Evolutionary conservation across 2,329 filamentous ascomycete genomes (phyloP).

Genomic region (Beauveria scarabaeidicola): DNA sequence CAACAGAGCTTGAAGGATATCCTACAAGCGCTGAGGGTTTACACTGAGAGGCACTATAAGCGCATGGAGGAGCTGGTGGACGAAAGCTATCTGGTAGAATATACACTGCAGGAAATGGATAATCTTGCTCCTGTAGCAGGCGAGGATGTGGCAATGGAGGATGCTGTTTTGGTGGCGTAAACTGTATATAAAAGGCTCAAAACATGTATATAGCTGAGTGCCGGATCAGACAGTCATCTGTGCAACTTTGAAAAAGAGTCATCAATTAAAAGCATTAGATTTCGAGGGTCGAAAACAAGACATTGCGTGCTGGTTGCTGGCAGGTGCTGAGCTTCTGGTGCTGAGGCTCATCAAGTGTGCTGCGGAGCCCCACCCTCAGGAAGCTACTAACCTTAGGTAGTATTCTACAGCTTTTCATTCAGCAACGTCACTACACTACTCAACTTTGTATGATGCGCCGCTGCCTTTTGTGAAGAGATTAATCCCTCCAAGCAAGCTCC

Average conservation of each 20-base stretch:
- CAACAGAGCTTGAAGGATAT: slow-evolving; percentile 72
- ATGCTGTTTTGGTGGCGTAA: slow-evolving; percentile 34
- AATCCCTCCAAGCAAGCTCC: background rate
- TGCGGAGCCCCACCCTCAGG: slow-evolving; percentile 1
- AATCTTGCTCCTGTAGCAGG: slow-evolving; percentile 45
- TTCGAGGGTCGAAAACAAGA: background rate
- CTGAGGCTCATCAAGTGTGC: background rate
- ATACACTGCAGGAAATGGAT: slow-evolving; percentile 90
- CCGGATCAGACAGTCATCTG: background rate
- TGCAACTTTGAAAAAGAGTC: background rate
- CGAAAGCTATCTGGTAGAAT: slow-evolving; percentile 90
- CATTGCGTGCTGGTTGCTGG: background rate
- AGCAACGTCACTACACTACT: background rate
- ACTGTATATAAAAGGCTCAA: background rate
- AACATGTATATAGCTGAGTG: slow-evolving; percentile 1
- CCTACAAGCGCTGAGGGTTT: slow-evolving; percentile 75
- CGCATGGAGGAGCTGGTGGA: slow-evolving; percentile 83
- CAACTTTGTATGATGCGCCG: background rate
- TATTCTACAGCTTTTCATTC: background rate
- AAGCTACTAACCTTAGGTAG: slow-evolving; percentile 2
- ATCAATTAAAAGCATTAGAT: background rate
- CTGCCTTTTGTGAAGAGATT: background rate
- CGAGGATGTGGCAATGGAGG: slow-evolving; percentile 26
- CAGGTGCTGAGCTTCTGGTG: background rate
- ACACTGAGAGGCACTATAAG: slow-evolving; percentile 89